phyloP scores from a whole-genome alignment of 1,284 basidiomycete species.

The Athelia sp. region DNA sequence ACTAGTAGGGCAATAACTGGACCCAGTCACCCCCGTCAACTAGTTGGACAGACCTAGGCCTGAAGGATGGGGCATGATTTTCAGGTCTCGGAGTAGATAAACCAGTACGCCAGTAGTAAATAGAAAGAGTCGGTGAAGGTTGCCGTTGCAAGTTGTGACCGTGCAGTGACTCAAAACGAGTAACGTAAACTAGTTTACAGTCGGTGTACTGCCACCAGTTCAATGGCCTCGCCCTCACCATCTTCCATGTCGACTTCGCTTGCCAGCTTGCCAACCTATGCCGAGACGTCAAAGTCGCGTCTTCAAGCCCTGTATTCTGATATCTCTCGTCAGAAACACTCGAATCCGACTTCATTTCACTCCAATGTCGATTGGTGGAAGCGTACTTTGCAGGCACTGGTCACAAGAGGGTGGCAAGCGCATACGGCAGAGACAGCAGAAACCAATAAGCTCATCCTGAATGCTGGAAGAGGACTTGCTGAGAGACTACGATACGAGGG shows the following conservation, averaged over 20 bases:
- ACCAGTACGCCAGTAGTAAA: not conserved
- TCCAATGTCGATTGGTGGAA: constrained; percentile 89
- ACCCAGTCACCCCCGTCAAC: too few species aligned
- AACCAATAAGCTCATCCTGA: constrained; percentile 59
- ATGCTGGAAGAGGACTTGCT: constrained; percentile 53
- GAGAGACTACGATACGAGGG: constrained; percentile 62
- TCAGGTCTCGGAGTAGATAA: too few species aligned
- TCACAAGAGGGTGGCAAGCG: constrained; percentile 48
- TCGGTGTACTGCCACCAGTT: not conserved
- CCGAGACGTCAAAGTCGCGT: constrained; percentile 50
- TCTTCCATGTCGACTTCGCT: constrained; percentile 8
- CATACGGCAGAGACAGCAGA: constrained; percentile 12
- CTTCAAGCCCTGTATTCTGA: constrained; percentile 87
- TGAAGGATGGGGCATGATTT: too few species aligned
- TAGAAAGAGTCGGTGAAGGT: not conserved
- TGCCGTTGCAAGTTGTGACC: not conserved
- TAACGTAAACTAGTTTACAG: not conserved
- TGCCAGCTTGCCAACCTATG: constrained; percentile 42
- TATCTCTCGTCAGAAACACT: constrained; percentile 76
- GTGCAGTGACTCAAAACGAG: not conserved
- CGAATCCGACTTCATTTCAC: constrained; percentile 80
- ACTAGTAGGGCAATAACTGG: too few species aligned
- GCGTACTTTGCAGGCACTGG: constrained; percentile 57
- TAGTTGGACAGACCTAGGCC: too few species aligned
- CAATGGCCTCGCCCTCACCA: constrained; percentile 7